Base-by-base conservation (phyloP, 306 rosid genomes). In the Corylus avellana region DNA sequence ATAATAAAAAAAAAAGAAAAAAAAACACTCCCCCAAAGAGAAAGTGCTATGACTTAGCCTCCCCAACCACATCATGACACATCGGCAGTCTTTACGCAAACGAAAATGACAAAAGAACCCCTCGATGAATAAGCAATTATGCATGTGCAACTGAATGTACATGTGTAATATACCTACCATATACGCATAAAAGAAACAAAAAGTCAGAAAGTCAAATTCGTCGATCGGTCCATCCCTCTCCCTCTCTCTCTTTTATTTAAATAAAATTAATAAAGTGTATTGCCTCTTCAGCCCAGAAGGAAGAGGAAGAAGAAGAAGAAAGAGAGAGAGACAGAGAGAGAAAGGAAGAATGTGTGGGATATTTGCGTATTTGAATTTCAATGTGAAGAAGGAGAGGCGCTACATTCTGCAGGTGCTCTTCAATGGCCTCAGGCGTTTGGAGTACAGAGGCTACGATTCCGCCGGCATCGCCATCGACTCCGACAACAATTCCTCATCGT, bases 371-470 rank as follows among this genome's bases (percentile, higher is more conserved):
- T 91, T 95, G 91, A 95, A 95, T 86, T 91, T 89, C 92, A 81
- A 93, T 32, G 92, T 91, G 8, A 81, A 85, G 49, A 87, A 95
- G 82, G 99, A 95, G 78, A 84, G 99, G 84, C 82, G 96, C 3
- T 93, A 90, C 78, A 91, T 95, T 86, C 87, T 95, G 20, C 97
- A 93, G 79, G 98, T 95, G 11, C 88, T 95, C 53, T 93, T 95
- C 87, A 95, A 95, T 82, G 99, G 98, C 3, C 84, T 93, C 7
- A 81, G 98, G 73, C 87, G 99, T 64, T 82, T 95, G 85, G 99
- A 95, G 73, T 95, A 95, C 75, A 85, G 99, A 5, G 99, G 99
- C 57, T 95, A 95, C 72, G 99, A 95, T 89, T 95, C 99, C 9
- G 97, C 99, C 4, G 99, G 99, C 46, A 88, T 95, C 76, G 91